Evolutionary conservation across 768 basidiomycete species (phyloP), one percentile per base, ranked within the genome.

Genomic region (Amanita fuliginea): DNA sequence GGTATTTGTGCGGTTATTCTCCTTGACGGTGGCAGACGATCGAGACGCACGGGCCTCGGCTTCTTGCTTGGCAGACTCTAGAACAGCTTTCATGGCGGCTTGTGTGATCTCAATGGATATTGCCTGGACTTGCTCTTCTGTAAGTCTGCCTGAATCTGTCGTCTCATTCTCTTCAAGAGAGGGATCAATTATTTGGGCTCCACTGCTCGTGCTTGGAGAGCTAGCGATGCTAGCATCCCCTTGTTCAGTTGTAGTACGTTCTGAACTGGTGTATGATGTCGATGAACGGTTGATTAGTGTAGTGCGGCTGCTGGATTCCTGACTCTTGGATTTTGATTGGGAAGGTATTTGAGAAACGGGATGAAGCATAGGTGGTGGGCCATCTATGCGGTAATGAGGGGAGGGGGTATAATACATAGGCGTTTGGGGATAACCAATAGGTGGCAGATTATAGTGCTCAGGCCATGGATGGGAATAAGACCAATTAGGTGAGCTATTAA

Each of bases 321-420:
- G 51, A n/a, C 24, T 39, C 24, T 37, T 39, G 24, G 43, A 24
- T 51, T 39, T 37, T 37, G 43, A 45, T 22, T 24, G 42, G 18
- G 51, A 39, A 19, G 21, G 39, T 18, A 46, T 33, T 19, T 51
- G 54, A 37, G 57, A 58, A n/a, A 54, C 56, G n/a, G 56, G 51
- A 45, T 52, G 57, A 21, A 60, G 47, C 52, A 55, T 49, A 54
- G 54, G 55, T 34, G 61, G 52, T 52, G 51, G 59, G 18, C 49
- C 57, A 40, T 66, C 66, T 24, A 62, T 63, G 28, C 78, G 76
- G 54, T 81, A 80, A 56, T 78, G 77, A 4, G 73, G 70, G 1
- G 74, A 68, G 16, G 67, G 64, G 14, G 65, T 60, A 49, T 69
- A 69, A 56, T 70, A 67, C 16, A 64, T 55, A 18, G 62, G 51